Percentiles rank a stretch among this genome's conserved stretches.
Evolutionary conservation across 805 yeast genomes (phyloP).

Genomic region (Nakazawaea pomicola): DNA sequence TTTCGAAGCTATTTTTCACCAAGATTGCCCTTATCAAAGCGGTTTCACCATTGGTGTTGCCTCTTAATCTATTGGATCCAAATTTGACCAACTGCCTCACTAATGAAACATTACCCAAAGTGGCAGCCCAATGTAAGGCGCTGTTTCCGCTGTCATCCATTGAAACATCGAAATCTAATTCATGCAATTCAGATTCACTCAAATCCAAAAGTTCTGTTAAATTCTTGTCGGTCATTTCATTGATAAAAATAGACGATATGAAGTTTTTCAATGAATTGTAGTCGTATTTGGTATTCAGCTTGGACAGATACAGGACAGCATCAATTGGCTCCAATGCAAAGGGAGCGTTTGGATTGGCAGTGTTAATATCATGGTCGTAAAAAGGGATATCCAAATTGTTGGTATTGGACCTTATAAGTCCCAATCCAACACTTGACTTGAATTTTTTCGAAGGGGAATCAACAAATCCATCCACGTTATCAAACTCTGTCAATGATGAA

Average conservation of each 20-base stretch:
- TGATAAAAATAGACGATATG: slow-evolving; percentile 47
- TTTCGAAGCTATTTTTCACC: slow-evolving; percentile 80
- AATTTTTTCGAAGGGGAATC: slow-evolving; percentile 36
- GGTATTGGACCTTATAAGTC: slow-evolving; percentile 6
- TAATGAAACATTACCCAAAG: slow-evolving; percentile 71
- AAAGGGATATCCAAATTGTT: slow-evolving; percentile 20
- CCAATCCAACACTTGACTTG: slow-evolving; percentile 17
- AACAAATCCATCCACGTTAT: slow-evolving; percentile 11
- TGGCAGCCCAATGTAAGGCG: slow-evolving; percentile 93
- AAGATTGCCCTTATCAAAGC: slow-evolving; percentile 79
- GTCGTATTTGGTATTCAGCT: slow-evolving; percentile 16
- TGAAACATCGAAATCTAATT: slow-evolving; percentile 70
- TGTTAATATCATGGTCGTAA: slow-evolving; percentile 31
- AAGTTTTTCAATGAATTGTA: slow-evolving; percentile 36
- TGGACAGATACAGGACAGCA: slow-evolving; percentile 11
- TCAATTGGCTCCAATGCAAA: slow-evolving; percentile 43
- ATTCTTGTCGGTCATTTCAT: slow-evolving; percentile 27
- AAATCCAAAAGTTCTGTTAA: slow-evolving; percentile 11
- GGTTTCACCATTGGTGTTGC: slow-evolving; percentile 84
- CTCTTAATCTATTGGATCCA: slow-evolving; percentile 63
- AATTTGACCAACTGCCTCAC: slow-evolving; percentile 63
- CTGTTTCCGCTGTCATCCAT: slow-evolving; percentile 93
- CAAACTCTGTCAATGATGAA: slow-evolving; percentile 28
- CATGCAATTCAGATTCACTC: slow-evolving; percentile 23
- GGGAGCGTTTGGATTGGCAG: slow-evolving; percentile 40